Conservation (phyloP, 495 filamentous ascomycete species). For the Choiromyces venosus region DNA sequence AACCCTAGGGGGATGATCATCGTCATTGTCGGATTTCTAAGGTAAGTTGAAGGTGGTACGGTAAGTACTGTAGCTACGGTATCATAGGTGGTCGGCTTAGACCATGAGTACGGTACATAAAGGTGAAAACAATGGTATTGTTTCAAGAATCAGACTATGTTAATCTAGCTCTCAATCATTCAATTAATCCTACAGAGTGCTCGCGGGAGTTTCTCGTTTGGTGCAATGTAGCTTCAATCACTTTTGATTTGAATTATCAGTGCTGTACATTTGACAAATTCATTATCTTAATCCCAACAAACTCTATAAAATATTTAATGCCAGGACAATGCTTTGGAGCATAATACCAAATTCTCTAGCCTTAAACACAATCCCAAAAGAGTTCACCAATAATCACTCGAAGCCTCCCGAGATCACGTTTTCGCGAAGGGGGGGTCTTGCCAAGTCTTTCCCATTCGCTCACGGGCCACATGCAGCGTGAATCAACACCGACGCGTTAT, state of each 20-base stretch:
- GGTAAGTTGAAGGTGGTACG: too few species aligned
- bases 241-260: too few species aligned
- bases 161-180: too few species aligned
- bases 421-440: background rate
- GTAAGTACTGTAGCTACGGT: too few species aligned
- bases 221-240: too few species aligned
- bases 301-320: background rate
- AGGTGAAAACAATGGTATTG: too few species aligned
- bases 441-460: background rate
- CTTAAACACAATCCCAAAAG: background rate
- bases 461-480: background rate
- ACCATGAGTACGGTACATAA: too few species aligned
- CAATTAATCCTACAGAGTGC: too few species aligned
- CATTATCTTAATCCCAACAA: background rate
- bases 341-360: background rate
- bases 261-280: background rate
- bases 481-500: background rate
- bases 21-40: background rate
- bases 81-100: too few species aligned
- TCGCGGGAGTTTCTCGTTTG: too few species aligned
- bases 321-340: background rate
- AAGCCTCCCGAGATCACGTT: background rate
- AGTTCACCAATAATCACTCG: background rate
- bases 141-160: too few species aligned
- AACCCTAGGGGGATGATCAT: background rate